phyloP scores from a whole-genome alignment of 257 asterid genomes.

The Ajuga chamaepitys region DNA sequence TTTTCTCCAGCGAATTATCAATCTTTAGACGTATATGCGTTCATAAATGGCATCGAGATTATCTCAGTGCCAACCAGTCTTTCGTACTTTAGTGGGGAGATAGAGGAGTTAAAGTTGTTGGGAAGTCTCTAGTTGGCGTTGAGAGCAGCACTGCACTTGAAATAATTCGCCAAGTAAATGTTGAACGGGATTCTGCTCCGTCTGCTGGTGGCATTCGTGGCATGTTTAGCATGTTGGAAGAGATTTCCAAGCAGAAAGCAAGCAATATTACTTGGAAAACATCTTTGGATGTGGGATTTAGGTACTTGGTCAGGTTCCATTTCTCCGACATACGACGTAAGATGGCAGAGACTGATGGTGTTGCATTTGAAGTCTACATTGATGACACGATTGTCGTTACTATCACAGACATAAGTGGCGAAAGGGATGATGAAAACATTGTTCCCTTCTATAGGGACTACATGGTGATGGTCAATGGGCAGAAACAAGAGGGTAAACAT shows the following conservation, averaged over 20 bases:
- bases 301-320: constrained; percentile 49
- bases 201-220: constrained; percentile 18
- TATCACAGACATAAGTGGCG: constrained; percentile 19
- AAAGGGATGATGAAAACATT: constrained; percentile 21
- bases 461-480: constrained; percentile 37
- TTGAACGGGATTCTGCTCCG: constrained; percentile 18
- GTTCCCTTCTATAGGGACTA: constrained; percentile 25
- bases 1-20: constrained; percentile 12
- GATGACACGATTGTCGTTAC: constrained; percentile 30
- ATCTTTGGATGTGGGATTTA: constrained; percentile 43
- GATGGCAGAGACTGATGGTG: constrained; percentile 13
- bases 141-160: constrained; percentile 44
- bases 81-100: constrained; percentile 11
- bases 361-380: constrained; percentile 27
- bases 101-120: constrained; percentile 6
- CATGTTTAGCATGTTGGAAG: constrained; percentile 29
- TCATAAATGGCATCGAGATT: constrained; percentile 35
- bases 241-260: neutral
- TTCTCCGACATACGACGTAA: constrained; percentile 34
- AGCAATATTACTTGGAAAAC: constrained; percentile 27
- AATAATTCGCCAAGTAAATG: constrained; percentile 23
- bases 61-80: constrained; percentile 7
- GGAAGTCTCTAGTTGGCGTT: constrained; percentile 22
- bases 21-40: constrained; percentile 18
- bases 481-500: constrained; percentile 26